Evolutionary conservation across 2,329 filamentous ascomycete species (phyloP), one percentile per base, ranked within the genome.

Genomic region (Microsporum audouinii): DNA sequence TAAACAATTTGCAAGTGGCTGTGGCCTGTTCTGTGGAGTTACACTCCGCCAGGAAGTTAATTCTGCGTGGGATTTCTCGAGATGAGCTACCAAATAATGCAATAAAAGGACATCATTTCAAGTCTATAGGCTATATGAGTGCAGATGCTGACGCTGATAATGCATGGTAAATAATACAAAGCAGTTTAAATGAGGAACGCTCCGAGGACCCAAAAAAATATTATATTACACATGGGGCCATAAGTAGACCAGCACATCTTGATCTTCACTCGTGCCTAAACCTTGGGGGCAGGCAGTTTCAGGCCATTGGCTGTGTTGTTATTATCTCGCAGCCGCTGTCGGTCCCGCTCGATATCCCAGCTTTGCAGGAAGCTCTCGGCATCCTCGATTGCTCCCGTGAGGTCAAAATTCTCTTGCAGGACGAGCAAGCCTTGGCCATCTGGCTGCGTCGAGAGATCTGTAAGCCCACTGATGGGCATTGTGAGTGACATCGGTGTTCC

Each of bases 351-450:
- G 23, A 75, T 68, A 62, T 77, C 74, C 65, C 75, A 77, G 61
- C 72, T 76, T 58, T 76, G 72, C n/a, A 78, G 66, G 69, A 75
- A 78, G 63, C 74, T 77, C 3, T 76, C 76, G 7, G 75, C 69
- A 60, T 78, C 76, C 4, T 72, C 72, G n/a, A 78, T 76, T 0
- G 75, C 75, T 65, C 75, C 72, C 49, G 70, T 74, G 3, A 77
- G 69, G 60, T 77, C 72, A 58, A 78, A 77, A n/a, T 68, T 71
- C 7, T 76, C 72, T 8, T 65, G 61, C 41, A 45, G n/a, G 27
- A 39, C 27, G 6, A 58, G 47, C 29, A 60, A 65, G 17, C 69
- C 69, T 64, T 76, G 74, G 3, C 72, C 71, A 60, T 75, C 72
- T 59, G 73, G 66, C 14, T 67, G 55, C 33, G 33, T 57, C 34